A percentile compares a stretch with the other conserved stretches of the same genome.
Evolutionary conservation across 225 moss, liverwort and hornwort genomes (phyloP).

Genomic region (Marchantia paleacea): DNA sequence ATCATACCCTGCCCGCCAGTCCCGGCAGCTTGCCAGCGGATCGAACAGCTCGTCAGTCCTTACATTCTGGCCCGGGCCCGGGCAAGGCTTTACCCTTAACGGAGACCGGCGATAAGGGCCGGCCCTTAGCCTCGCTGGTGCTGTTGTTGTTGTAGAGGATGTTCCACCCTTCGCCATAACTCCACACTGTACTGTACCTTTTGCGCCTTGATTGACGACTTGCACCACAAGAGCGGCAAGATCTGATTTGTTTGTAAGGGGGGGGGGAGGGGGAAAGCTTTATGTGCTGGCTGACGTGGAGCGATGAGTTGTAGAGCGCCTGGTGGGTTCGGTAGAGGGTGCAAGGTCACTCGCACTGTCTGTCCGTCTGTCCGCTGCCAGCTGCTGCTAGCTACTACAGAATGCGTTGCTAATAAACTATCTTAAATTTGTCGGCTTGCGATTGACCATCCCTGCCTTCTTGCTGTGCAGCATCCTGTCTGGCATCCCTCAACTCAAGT

Average conservation of each 20-base stretch:
- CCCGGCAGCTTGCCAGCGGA: neutral
- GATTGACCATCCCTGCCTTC: neutral
- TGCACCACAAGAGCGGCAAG: neutral
- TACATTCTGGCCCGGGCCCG: neutral
- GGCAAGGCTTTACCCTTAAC: neutral
- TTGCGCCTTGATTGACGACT: neutral
- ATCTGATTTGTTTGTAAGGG: neutral
- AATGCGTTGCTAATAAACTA: neutral
- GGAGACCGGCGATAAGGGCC: neutral
- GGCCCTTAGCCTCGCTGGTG: neutral
- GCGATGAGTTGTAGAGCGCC: neutral
- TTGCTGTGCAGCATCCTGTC: neutral
- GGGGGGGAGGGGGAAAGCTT: neutral
- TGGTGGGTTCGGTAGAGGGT: neutral
- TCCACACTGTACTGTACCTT: neutral
- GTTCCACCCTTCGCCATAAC: neutral
- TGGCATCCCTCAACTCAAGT: neutral
- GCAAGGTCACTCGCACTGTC: constrained; percentile 1
- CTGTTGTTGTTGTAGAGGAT: neutral
- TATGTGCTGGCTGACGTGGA: neutral
- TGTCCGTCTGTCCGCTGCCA: neutral
- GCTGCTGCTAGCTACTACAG: neutral
- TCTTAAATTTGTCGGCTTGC: neutral
- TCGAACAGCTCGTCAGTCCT: neutral
- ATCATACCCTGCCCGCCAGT: neutral